phyloP scores from a whole-genome alignment of 345 rosid species.

The Geranium brycei region DNA sequence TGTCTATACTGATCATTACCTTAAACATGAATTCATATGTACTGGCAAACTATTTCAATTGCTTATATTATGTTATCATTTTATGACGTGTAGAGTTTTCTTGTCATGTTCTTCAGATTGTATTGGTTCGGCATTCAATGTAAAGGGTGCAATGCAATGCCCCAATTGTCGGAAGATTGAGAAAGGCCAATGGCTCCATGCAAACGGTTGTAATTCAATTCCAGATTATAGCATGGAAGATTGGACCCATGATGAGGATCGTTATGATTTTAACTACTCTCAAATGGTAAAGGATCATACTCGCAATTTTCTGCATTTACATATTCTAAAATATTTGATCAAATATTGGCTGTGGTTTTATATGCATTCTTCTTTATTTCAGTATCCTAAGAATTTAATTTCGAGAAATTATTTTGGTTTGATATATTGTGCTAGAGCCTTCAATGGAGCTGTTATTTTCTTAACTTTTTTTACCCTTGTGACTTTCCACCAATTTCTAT shows the following conservation, averaged over 20 bases:
- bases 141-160: conserved; percentile 95
- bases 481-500: no score
- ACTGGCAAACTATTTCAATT: background rate
- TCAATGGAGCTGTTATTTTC: no score
- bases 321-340: no score
- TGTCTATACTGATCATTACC: no score
- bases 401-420: background rate
- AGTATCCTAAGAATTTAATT: background rate
- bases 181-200: conserved; percentile 97
- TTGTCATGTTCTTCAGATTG: conserved; percentile 45
- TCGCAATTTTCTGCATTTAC: background rate
- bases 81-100: no score
- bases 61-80: no score
- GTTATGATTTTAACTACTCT: conserved; percentile 64
- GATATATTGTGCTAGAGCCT: background rate
- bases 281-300: conserved; percentile 49
- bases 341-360: no score
- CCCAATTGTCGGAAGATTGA: conserved; percentile 96
- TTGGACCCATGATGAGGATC: conserved; percentile 85
- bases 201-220: conserved; percentile 56
- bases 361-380: background rate
- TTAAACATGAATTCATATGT: no score
- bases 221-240: conserved; percentile 80
- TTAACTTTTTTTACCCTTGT: background rate
- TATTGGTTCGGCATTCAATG: conserved; percentile 95